A percentile compares a stretch with the other conserved stretches of the same genome.
Conservation (phyloP, 2,329 filamentous ascomycete genomes). For the Arthrobotrys sphaeroides region DNA sequence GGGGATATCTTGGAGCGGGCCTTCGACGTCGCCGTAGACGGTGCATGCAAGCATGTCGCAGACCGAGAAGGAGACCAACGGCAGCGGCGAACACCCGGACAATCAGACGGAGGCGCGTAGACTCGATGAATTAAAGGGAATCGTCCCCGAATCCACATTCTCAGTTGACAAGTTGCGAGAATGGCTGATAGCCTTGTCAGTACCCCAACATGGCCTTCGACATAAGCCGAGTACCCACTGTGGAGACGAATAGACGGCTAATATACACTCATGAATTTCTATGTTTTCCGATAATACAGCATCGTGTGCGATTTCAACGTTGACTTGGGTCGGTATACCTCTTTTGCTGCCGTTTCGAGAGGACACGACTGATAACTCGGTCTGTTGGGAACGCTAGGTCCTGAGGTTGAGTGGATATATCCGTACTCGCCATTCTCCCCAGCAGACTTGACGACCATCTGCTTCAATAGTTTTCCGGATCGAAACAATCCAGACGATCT, state of each 20-base stretch:
- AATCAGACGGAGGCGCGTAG: constrained; percentile 54
- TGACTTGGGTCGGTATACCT: constrained; percentile 55
- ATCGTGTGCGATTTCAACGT: constrained; percentile 59
- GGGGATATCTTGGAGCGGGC: constrained; percentile 32
- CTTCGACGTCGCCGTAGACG: constrained; percentile 16
- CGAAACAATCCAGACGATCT: constrained; percentile 57
- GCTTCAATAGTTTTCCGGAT: constrained; percentile 59
- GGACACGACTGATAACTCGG: not conserved
- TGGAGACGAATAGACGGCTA: constrained; percentile 4
- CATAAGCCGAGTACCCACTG: not conserved
- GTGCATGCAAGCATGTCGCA: constrained; percentile 8
- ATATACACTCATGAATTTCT: no score
- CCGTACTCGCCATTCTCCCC: constrained; percentile 58
- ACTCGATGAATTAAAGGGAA: constrained; percentile 39
- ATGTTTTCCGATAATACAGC: constrained; percentile 35
- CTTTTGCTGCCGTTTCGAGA: not conserved
- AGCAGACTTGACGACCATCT: constrained; percentile 58
- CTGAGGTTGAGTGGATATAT: constrained; percentile 58
- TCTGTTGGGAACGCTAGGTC: constrained; percentile 47
- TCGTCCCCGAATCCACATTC: constrained; percentile 55
- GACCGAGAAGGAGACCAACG: constrained; percentile 53
- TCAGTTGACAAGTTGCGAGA: constrained; percentile 57
- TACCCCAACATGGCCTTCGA: constrained; percentile 15
- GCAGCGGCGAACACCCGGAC: constrained; percentile 57
- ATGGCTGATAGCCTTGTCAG: constrained; percentile 59